Base-by-base conservation (phyloP, 352 stramenopile genomes). In the Achlya hypogyna region DNA sequence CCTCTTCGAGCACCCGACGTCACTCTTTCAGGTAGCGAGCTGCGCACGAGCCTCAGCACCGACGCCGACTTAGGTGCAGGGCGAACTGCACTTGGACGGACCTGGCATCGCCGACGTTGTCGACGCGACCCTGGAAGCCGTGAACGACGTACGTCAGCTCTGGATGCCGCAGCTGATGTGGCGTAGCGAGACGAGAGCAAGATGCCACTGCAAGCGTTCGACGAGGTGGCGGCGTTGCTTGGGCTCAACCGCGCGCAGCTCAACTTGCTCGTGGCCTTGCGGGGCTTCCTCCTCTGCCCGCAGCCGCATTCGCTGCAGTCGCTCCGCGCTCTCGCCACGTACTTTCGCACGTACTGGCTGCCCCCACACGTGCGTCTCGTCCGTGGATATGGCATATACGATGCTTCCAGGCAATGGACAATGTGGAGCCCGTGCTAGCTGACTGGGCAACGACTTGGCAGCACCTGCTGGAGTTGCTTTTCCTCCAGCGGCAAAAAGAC, bases 201-300 rank as follows among this genome's bases (percentile, higher is more conserved):
- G 38, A 45, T 45, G 38, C 6, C 38, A 9, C 12, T 45, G 38
- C 38, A 45, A 18, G 38, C 38, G n/a, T 45, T 45, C 6, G 38
- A 45, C 38, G 38, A 45, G 2, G 6, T 45, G 14, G 38, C 38
- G 38, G n/a, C 38, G 38, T 14, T 85, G 16, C 69, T 92, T 8
- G 43, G 77, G 1, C 58, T 92, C 2, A 76, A 77, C 0, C 74
- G 72, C 0, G 66, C 75, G 4, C 81, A 92, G 52, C 75, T 92
- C 23, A 92, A 92, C 32, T 31, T 92, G 32, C 52, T 92, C 2
- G 65, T 91, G 3, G 79, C 75, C 8, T 51, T 91, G 5, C 84
- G 83, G 20, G 69, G 75, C 31, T 81, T 70, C 49, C 71, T 65
- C 1, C 20, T 84, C 12, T 87, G 81, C 20, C 78, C 82, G 3